Evolutionary conservation across 208 protist species (phyloP).

Genomic region (Spongospora subterranea): DNA sequence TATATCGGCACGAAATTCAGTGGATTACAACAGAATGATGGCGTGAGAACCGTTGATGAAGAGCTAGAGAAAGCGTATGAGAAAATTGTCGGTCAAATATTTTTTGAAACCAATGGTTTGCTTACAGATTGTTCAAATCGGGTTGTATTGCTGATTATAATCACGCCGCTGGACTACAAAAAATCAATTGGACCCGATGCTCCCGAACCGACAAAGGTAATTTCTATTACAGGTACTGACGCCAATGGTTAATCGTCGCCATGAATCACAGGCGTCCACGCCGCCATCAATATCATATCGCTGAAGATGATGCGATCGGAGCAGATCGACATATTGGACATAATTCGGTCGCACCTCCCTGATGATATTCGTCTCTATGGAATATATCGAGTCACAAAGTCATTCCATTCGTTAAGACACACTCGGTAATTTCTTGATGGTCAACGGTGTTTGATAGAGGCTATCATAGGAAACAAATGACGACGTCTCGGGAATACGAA

Average conservation of each 20-base stretch:
- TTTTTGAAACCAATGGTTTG: background rate
- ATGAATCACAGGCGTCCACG: constrained; percentile 15
- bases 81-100: background rate
- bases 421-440: background rate
- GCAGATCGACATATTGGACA: background rate
- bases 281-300: constrained; percentile 7
- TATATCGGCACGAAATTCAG: constrained; percentile 6
- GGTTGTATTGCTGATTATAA: constrained; percentile 23
- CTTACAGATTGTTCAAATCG: background rate
- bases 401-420: constrained; percentile 13
- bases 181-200: background rate
- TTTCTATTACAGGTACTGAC: background rate
- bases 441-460: background rate
- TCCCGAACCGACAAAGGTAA: constrained; percentile 43
- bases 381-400: background rate
- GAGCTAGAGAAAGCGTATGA: background rate
- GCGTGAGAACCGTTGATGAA: constrained; percentile 26
- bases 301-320: background rate
- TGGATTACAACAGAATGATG: constrained; percentile 5
- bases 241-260: background rate
- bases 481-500: constrained; percentile 48
- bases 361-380: constrained; percentile 3
- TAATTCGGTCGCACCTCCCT: constrained; percentile 2
- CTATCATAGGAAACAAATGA: background rate
- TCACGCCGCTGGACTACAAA: background rate